These are phyloP conservation scores for Dimocarpus longan DNA, from an alignment of 345 rosid species.

Conservation along the genomic window DNA sequence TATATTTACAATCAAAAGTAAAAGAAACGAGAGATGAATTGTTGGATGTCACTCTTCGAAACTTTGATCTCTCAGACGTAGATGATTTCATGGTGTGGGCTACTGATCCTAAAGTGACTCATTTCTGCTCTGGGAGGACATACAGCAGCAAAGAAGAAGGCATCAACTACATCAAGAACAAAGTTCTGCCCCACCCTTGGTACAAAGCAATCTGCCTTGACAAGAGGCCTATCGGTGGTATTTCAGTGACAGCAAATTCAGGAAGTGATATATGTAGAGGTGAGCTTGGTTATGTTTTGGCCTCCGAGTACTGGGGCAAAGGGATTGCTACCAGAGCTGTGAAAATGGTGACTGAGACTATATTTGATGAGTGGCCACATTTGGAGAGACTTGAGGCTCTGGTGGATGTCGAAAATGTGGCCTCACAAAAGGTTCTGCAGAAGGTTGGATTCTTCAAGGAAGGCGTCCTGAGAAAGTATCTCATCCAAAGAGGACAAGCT, in stretches of 20 bases:
- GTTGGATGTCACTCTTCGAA: conserved; percentile 41
- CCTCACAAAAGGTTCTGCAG: conserved; percentile 65
- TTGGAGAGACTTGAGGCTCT: conserved; percentile 72
- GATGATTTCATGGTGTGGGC: conserved; percentile 82
- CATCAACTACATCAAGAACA: conserved; percentile 33
- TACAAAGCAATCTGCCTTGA: conserved; percentile 63
- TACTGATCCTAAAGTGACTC: conserved; percentile 46
- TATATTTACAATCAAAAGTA: not conserved
- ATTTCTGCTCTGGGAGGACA: conserved; percentile 61
- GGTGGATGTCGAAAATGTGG: conserved; percentile 59
- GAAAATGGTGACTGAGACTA: conserved; percentile 40
- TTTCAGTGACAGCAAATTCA: conserved; percentile 47
- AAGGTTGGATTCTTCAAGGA: conserved; percentile 67
- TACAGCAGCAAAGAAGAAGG: conserved; percentile 49
- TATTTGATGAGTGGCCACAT: conserved; percentile 52
- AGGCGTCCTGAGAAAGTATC: conserved; percentile 59
- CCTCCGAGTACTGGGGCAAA: conserved; percentile 54
- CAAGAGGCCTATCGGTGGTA: conserved; percentile 49
- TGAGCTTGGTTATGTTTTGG: conserved; percentile 58
- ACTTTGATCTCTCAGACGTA: conserved; percentile 43
- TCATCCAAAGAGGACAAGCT: conserved; percentile 41
- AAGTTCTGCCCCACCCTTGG: conserved; percentile 56
- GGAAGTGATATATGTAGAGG: conserved; percentile 46
- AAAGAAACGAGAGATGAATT: not conserved
- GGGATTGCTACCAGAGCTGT: conserved; percentile 60